Conservation (phyloP, 495 filamentous ascomycete genomes). For the Xylaria venustula region DNA sequence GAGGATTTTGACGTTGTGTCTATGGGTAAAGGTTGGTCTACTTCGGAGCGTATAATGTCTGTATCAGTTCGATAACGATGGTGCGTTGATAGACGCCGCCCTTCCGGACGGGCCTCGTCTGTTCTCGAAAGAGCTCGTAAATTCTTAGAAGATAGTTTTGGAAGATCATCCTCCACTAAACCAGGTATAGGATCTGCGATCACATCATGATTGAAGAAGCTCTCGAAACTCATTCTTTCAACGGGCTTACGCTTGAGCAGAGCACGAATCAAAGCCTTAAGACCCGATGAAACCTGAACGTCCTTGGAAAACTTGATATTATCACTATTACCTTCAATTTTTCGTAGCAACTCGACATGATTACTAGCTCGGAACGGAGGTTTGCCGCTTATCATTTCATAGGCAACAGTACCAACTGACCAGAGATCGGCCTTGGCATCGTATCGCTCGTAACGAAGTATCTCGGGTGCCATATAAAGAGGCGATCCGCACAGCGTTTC, state of each 20-base stretch:
- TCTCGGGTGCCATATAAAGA: conserved; percentile 98
- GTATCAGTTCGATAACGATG: conserved; percentile 31
- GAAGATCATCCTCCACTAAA: conserved; percentile 71
- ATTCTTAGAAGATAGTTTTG: conserved; percentile 33
- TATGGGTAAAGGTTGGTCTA: conserved; percentile 29
- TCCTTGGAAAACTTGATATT: conserved; percentile 78
- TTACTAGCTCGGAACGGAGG: conserved; percentile 91
- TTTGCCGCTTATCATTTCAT: conserved; percentile 88
- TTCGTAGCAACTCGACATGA: conserved; percentile 88
- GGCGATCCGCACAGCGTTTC: conserved; percentile 98
- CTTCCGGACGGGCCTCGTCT: conserved; percentile 25
- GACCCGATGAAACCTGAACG: conserved; percentile 63
- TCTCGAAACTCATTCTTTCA: conserved; percentile 77
- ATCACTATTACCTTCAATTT: conserved; percentile 84
- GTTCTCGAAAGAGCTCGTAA: conserved; percentile 22
- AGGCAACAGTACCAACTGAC: conserved; percentile 94
- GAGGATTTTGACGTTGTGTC: conserved; percentile 38
- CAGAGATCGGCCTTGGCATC: conserved; percentile 95
- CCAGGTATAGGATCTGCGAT: conserved; percentile 80
- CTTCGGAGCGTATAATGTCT: conserved; percentile 28
- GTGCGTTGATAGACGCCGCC: conserved; percentile 26
- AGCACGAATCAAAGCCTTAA: conserved; percentile 77
- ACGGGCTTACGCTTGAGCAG: conserved; percentile 83
- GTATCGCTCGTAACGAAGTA: conserved; percentile 94
- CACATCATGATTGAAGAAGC: conserved; percentile 74